Base-by-base conservation (phyloP, 345 rosid species). In the Arabis alpina region DNA sequence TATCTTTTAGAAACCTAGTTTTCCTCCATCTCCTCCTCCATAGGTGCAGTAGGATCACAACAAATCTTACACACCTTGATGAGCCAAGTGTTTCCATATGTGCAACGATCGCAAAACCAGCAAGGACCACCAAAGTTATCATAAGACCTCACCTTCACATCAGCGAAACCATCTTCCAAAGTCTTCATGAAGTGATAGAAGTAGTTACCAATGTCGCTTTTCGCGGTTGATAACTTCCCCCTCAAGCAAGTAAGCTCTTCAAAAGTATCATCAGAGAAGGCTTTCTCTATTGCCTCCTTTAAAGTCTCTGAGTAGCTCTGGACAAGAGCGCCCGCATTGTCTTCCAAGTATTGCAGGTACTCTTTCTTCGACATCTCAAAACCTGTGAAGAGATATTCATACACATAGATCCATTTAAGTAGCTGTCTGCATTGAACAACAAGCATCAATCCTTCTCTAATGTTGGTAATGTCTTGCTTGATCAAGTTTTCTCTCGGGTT, bases 21-120 rank as follows among this genome's bases (percentile, higher is more conserved):
- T 41, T 6, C 32, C 32, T 28, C 32, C 32, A 65, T 1, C 45
- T 12, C 11, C 45, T 16, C 30, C 25, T 25, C 42, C 51, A 51
- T 14, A 23, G 23, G 37, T 8, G 54, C 12, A 52, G 16, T 34
- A 15, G 40, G 2, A 11, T 59, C 73, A 51, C 13, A 27, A 23
- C 77, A 74, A 55, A 74, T 66, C 56, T 66, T 41, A 52, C 77
- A 74, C 48, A 9, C 14, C 15, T 5, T 59, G 14, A 14, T 10
- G 1, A 14, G 0, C 68, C 77, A 74, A 14, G 5, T n/a, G 68
- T 74, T 74, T 0, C 23, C 54, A 52, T 45, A 66, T 2, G 50
- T 74, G 62, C 78, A 67, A 5, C 69, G 69, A 55, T 68, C 78
- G 6, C 73, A 74, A 0, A 30, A 37, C 73, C 73, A 74, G 40